A percentile compares a stretch with the other conserved stretches of the same genome.
These are phyloP conservation scores for Quercus wislizeni DNA, from an alignment of 306 rosid species.

Conservation along the genomic window DNA sequence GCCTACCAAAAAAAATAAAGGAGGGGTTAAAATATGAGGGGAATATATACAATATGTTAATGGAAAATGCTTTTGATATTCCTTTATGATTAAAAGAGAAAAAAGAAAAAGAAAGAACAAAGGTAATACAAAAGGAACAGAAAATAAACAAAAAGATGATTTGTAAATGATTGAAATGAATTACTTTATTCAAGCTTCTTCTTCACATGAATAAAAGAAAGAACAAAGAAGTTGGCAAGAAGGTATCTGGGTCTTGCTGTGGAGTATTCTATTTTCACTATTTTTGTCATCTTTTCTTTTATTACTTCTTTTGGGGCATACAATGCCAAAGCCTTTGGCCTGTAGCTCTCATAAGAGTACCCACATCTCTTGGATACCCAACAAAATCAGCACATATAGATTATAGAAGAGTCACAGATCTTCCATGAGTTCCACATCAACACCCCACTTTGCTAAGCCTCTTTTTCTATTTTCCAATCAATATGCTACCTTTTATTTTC, in stretches of 20 bases:
- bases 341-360: conserved; percentile 9
- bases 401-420: neutral
- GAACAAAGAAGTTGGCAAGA: neutral
- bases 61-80: neutral
- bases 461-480: neutral
- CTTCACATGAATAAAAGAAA: conserved; percentile 14
- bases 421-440: conserved; percentile 5
- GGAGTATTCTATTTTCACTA: conserved; percentile 5
- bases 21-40: neutral
- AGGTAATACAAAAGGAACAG: neutral
- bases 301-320: conserved; percentile 22
- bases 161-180: conserved; percentile 13
- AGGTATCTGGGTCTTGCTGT: neutral
- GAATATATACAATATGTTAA: neutral
- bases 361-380: conserved; percentile 20
- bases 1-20: too few species aligned
- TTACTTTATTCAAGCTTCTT: conserved; percentile 10
- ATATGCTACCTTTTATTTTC: neutral
- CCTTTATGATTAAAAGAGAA: neutral
- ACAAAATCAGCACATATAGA: neutral
- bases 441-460: neutral
- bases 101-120: neutral
- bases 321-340: conserved; percentile 17
- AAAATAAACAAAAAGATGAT: conserved; percentile 16
- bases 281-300: neutral